Conservation (phyloP, 495 filamentous ascomycete species). For the Aspergillus taichungensis region DNA sequence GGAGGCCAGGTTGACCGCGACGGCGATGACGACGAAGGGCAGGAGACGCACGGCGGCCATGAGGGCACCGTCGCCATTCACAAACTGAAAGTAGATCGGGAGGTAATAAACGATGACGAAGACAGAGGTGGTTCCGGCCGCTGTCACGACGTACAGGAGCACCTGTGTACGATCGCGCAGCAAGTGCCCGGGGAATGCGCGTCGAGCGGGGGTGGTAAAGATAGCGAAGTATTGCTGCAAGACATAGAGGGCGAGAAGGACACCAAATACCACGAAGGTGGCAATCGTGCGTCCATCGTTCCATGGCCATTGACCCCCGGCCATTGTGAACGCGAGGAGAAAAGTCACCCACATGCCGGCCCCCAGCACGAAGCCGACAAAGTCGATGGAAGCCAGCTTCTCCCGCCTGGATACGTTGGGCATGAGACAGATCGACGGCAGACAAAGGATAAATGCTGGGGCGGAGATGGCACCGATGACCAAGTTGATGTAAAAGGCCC, state of each 20-base stretch:
- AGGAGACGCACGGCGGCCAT: slow-evolving; percentile 47
- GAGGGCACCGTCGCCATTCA: slow-evolving; percentile 37
- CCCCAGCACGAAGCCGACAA: slow-evolving; percentile 13
- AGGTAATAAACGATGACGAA: slow-evolving; percentile 43
- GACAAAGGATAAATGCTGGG: slow-evolving; percentile 45
- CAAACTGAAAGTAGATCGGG: slow-evolving; percentile 56
- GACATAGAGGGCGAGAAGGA: slow-evolving; percentile 12
- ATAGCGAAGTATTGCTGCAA: slow-evolving; percentile 42
- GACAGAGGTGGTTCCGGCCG: slow-evolving; percentile 8
- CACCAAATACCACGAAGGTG: slow-evolving; percentile 13
- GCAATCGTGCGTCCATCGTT: slow-evolving; percentile 13
- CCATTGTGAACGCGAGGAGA: too few relatives aligned
- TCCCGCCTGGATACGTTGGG: slow-evolving; percentile 16
- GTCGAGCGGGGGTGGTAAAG: slow-evolving; percentile 34
- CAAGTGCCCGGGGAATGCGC: slow-evolving; percentile 46
- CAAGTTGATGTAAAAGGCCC: slow-evolving; percentile 43
- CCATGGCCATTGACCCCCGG: slow-evolving; percentile 11
- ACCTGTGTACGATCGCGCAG: slow-evolving; percentile 26
- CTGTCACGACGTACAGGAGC: slow-evolving; percentile 35
- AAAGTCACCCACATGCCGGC: too few relatives aligned
- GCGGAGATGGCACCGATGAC: slow-evolving; percentile 37
- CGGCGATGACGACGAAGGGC: slow-evolving; percentile 45
- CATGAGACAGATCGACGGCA: slow-evolving; percentile 38
- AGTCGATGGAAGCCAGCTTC: slow-evolving; percentile 18
- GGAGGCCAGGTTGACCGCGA: slow-evolving; percentile 37